Evolutionary conservation across 2,329 filamentous ascomycete genomes (phyloP), one percentile per base, ranked within the genome.

Genomic region (Aspergillus sp.): DNA sequence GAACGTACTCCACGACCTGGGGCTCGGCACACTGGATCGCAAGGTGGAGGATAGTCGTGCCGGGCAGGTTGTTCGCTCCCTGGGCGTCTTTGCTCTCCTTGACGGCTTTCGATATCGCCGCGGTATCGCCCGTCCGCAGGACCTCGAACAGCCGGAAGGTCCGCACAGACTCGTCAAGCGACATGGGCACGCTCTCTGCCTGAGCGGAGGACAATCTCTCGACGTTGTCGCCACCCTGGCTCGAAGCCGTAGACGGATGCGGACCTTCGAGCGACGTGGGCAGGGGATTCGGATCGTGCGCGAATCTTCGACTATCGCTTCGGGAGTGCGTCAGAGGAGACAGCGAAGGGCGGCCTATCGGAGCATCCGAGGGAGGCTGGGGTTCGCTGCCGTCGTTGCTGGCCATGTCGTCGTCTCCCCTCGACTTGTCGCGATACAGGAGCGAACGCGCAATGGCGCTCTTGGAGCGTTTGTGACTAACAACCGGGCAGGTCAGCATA

Each of bases 91-190:
- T 61, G 36, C 45, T 68, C 71, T 81, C 45, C 61, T 63, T 59
- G 44, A 95, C 83, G 1, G 83, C 83, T 55, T 81, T 89, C 17
- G 84, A 85, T 48, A 98, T 95, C 24, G 83, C 84, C 10, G 80
- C 80, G 1, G 86, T 93, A 57, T 98, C 89, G 33, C 91, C 91
- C 56, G 76, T 91, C 44, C 89, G 77, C 43, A 98, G 68, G 26
- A 88, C 82, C 64, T 96, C 91, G 53, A 96, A 94, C 29, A 95
- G 77, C 45, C 88, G 80, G 61, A 98, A 98, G 45, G 93, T 88
- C 53, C 82, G 78, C 33, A 98, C 86, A 0, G 89, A 95, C 60
- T 94, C 86, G 55, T 98, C 88, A 37, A 98, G 82, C 15, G 76
- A 78, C 41, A 65, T 58, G 40, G 49, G 53, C 17, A 42, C 49